Evolutionary conservation across 352 stramenopile genomes (phyloP).

Genomic region (Phytophthora sp.): DNA sequence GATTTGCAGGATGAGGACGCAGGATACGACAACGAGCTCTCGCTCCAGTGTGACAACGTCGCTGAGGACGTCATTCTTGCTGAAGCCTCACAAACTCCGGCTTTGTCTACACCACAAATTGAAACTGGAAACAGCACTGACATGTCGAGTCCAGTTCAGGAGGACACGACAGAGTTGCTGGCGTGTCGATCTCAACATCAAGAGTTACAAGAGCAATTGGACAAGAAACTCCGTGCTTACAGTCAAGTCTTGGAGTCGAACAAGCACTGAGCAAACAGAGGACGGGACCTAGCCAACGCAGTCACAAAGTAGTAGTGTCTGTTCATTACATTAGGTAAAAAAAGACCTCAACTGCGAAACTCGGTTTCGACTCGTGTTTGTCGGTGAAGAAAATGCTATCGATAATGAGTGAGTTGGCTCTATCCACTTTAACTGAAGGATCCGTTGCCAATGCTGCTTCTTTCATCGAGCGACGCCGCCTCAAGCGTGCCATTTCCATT

Average conservation of each 20-base stretch:
- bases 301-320: constrained; percentile 28
- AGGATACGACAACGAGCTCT: constrained; percentile 23
- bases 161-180: constrained; percentile 9
- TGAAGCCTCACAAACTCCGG: background rate
- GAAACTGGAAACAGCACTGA: constrained; percentile 1
- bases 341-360: constrained; percentile 29
- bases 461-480: constrained; percentile 34
- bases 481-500: constrained; percentile 41
- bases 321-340: constrained; percentile 42
- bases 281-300: constrained; percentile 1
- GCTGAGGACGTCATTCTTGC: background rate
- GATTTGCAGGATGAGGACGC: constrained; percentile 21
- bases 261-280: background rate
- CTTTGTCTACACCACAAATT: background rate
- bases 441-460: constrained; percentile 41
- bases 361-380: constrained; percentile 11
- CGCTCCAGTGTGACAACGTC: constrained; percentile 14
- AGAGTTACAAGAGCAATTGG: constrained; percentile 41
- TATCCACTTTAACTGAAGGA: constrained; percentile 41
- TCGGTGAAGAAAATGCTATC: constrained; percentile 29
- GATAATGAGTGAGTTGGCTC: constrained; percentile 10
- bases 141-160: background rate
- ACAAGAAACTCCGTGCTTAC: constrained; percentile 48
- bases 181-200: constrained; percentile 42
- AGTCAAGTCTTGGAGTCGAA: constrained; percentile 33